Evolutionary conservation across 225 moss, liverwort and hornwort genomes (phyloP).

Genomic region (Bryum argenteum): DNA sequence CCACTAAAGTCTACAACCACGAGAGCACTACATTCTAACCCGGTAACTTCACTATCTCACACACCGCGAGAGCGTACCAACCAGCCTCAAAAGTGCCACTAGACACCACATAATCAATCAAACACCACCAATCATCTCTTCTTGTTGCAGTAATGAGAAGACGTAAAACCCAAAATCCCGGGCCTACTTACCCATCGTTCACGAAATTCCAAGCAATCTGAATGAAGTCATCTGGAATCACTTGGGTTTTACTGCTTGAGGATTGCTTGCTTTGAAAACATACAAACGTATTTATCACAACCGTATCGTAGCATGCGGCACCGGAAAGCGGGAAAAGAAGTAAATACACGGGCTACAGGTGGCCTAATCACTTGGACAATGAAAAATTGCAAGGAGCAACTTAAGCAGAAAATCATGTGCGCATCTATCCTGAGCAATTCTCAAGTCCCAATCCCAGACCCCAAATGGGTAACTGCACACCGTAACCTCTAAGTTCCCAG

Average conservation of each 20-base stretch:
- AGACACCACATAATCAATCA: slow-evolving; percentile 39
- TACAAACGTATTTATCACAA: slow-evolving; percentile 62
- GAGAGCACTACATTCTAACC: slow-evolving; percentile 46
- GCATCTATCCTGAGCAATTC: slow-evolving; percentile 49
- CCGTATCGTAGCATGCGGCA: slow-evolving; percentile 42
- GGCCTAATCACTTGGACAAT: slow-evolving; percentile 34
- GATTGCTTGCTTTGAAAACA: slow-evolving; percentile 62
- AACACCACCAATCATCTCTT: slow-evolving; percentile 27
- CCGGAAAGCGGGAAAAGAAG: slow-evolving; percentile 39
- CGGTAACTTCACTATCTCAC: slow-evolving; percentile 34
- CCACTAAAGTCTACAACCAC: slow-evolving; percentile 59
- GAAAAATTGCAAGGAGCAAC: slow-evolving; percentile 45
- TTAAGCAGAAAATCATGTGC: slow-evolving; percentile 29
- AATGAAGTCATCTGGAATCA: slow-evolving; percentile 83
- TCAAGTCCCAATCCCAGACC: slow-evolving; percentile 51
- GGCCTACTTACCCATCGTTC: slow-evolving; percentile 92
- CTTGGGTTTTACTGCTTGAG: slow-evolving; percentile 79
- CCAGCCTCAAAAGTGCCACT: too few species aligned
- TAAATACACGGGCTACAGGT: slow-evolving; percentile 27
- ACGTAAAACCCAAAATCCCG: slow-evolving; percentile 50
- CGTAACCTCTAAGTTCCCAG: background rate
- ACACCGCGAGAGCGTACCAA: slow-evolving; percentile 27
- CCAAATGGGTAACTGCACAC: slow-evolving; percentile 12
- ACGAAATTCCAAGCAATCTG: slow-evolving; percentile 99
- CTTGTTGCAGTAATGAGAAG: slow-evolving; percentile 39